Conservation (phyloP, 2,329 filamentous ascomycete genomes). For the Colletotrichum sp. region DNA sequence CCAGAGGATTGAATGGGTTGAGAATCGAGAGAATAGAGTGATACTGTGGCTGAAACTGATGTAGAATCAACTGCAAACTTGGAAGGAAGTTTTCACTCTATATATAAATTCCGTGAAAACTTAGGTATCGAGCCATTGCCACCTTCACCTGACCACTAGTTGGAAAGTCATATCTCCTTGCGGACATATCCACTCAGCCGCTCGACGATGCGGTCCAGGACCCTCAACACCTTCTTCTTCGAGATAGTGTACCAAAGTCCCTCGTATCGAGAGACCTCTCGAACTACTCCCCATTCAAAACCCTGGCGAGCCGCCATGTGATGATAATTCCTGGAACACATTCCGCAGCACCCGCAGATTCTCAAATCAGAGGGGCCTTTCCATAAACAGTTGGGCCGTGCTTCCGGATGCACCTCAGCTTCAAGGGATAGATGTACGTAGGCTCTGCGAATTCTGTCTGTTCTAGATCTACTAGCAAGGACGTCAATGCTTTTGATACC, state of each 20-base stretch:
- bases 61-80: background rate
- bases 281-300: background rate
- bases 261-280: background rate
- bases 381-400: background rate
- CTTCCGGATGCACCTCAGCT: background rate
- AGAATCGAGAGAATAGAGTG: background rate
- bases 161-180: background rate
- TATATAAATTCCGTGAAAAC: background rate
- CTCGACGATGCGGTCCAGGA: background rate
- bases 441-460: background rate
- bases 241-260: background rate
- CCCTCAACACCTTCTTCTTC: background rate
- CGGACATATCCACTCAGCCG: background rate
- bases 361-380: background rate
- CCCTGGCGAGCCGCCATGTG: background rate
- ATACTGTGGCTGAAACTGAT: background rate
- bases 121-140: background rate
- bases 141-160: background rate
- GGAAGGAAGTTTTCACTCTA: background rate
- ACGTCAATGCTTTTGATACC: background rate
- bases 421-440: background rate
- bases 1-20: background rate
- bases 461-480: background rate
- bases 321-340: background rate
- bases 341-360: background rate